Base-by-base conservation (phyloP, 2,329 filamentous ascomycete species). In the Colletotrichum incanum region DNA sequence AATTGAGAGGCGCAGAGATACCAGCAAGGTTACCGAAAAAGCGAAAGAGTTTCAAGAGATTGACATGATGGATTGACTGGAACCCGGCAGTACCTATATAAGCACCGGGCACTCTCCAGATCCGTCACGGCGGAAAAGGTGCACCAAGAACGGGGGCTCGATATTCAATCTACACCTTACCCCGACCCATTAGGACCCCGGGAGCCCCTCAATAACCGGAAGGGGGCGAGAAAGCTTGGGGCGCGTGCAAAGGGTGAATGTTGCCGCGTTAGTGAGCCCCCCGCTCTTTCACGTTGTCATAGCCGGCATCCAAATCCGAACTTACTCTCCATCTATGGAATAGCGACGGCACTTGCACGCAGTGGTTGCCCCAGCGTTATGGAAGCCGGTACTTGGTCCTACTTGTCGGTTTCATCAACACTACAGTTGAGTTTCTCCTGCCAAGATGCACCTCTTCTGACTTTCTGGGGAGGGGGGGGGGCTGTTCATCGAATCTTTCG, bases 91-190 rank as follows among this genome's bases (percentile, higher is more conserved):
- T 6, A 45, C 55, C 37, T 68, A 67, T 67, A 54, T 31, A 65
- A 54, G 2, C 52, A 45, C 12, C 37, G 18, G 6, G 23, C 39
- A 18, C 39, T 60, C 37, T 14, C 39, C 28, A 34, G 50, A 60
- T n/a, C 56, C 23, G 34, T 39, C 54, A 58, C 23, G 23, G 18
- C 37, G 39, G 39, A 31, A n/a, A 41, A 50, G 18, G 20, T 8
- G 43, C 28, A 39, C 20, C 54, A 37, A 8, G 2, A 34, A 61
- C 55, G 55, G 49, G 61, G 55, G 8, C 4, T 28, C 14, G 28
- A 18, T 2, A 65, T 18, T 66, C 54, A 67, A 67, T 67, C 47
- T 71, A 71, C 49, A 50, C 39, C 63, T 61, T 49, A 67, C 67
- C 41, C 18, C 34, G 61, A 60, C 56, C 56, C 56, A 60, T 60